A percentile compares a stretch with the other conserved stretches of the same genome.
Evolutionary conservation across 2,329 filamentous ascomycete species (phyloP).

Genomic region (Penicillium brasilianum): DNA sequence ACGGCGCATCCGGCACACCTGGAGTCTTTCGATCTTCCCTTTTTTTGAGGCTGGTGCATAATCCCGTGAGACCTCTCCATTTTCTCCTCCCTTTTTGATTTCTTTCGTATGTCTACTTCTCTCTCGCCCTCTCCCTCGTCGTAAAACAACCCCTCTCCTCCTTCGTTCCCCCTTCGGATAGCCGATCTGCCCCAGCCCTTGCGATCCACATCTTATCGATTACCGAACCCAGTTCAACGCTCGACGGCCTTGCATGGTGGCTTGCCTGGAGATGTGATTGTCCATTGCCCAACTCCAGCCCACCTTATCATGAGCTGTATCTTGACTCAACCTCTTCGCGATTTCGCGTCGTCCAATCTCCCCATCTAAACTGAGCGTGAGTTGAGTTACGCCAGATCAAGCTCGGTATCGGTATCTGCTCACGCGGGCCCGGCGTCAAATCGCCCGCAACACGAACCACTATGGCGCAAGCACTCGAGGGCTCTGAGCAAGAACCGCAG

Average conservation of each 20-base stretch:
- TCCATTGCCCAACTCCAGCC: conserved; percentile 18
- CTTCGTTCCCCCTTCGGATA: conserved; percentile 26
- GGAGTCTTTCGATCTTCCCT: conserved; percentile 10
- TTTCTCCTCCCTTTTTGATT: background rate
- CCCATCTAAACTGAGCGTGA: conserved; percentile 17
- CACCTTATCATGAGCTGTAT: conserved; percentile 42
- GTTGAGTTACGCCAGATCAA: background rate
- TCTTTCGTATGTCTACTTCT: background rate
- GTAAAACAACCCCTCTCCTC: conserved; percentile 15
- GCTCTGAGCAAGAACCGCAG: conserved; percentile 21
- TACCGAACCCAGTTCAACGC: conserved; percentile 20
- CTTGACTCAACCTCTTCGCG: conserved; percentile 33
- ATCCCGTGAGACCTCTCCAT: conserved; percentile 5
- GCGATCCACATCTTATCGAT: conserved; percentile 30
- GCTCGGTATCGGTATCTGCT: conserved; percentile 15
- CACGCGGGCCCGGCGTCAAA: conserved; percentile 11
- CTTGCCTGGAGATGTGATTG: conserved; percentile 33
- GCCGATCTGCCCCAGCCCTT: conserved; percentile 26
- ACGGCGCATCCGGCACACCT: conserved; percentile 29
- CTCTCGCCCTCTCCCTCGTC: conserved; percentile 3
- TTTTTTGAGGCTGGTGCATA: conserved; percentile 6
- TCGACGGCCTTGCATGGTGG: conserved; percentile 37
- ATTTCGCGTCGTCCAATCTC: conserved; percentile 37
- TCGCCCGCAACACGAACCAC: conserved; percentile 6
- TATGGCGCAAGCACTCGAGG: conserved; percentile 19